Percentiles rank a stretch among this genome's conserved stretches.
Evolutionary conservation across 176 grass and related monocot genomes (phyloP).

Genomic region (Carex pumila): DNA sequence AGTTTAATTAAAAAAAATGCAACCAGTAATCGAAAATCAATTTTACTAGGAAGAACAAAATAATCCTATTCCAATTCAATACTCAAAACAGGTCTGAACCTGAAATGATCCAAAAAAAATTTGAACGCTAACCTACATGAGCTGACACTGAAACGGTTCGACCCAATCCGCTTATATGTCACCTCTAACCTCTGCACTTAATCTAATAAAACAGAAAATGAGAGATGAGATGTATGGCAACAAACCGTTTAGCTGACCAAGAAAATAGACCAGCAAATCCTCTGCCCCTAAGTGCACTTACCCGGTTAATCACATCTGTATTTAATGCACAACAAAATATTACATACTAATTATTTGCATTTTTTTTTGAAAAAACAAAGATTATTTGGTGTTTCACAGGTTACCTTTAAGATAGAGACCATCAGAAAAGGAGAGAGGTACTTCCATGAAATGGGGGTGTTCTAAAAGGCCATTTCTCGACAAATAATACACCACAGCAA

Average conservation of each 20-base stretch:
- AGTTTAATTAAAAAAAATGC: neutral
- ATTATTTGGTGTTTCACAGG: neutral
- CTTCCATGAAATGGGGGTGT: slow-evolving; percentile 95
- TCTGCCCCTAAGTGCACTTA: slow-evolving; percentile 69
- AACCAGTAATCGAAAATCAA: neutral
- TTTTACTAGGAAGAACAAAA: neutral
- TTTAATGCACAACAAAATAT: neutral
- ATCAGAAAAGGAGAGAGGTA: slow-evolving; percentile 34
- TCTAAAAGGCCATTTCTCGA: slow-evolving; percentile 71
- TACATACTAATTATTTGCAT: neutral
- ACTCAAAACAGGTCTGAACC: neutral
- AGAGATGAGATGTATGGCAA: neutral
- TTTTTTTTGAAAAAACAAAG: neutral
- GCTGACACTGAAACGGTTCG: neutral
- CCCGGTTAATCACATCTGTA: slow-evolving; percentile 62
- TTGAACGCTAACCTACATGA: neutral
- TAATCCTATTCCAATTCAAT: neutral
- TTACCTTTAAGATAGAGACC: slow-evolving; percentile 86
- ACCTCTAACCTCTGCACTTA: neutral
- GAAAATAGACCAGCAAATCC: slow-evolving; percentile 73
- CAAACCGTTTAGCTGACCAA: slow-evolving; percentile 83
- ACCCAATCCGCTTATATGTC: neutral
- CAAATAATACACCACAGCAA: slow-evolving; percentile 80
- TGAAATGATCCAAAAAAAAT: neutral
- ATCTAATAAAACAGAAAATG: neutral